Base-by-base conservation (phyloP, 2,329 filamentous ascomycete genomes). In the Simplicillium sp. region DNA sequence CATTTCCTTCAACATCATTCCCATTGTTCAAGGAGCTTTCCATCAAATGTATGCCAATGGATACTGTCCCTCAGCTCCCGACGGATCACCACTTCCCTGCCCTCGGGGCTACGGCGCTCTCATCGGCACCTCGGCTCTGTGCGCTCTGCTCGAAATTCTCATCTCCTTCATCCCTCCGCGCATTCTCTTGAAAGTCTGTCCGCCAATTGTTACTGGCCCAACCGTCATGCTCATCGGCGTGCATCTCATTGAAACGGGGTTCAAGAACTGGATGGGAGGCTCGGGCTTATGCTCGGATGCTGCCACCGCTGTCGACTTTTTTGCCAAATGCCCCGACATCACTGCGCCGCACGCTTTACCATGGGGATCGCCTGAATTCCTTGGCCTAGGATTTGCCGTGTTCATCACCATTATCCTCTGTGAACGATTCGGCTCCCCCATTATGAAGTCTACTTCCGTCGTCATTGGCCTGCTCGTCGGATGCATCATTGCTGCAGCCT, bases 391-490 rank as follows among this genome's bases (percentile, higher is more conserved):
- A 1, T 89, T 92, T 64, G 78, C 78, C 35, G 86, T 89, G 29
- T 90, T 90, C 54, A 50, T 83, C 35, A 84, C 82, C 20, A 90
- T 92, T 54, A 81, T 92, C 45, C 56, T 90, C 11, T 86, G 83
- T 56, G 86, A 92, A 59, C 76, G 84, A 11, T 88, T 89, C 50
- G 87, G 87, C 2, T 75, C 84, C 0, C 86, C 87, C 0, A 83
- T 92, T 48, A 89, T 92, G 83, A 89, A 89, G 56, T 85, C 80
- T 3, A 83, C 78, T 7, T 80, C 81, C 25, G 84, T 90, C 28
- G 77, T 89, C 34, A 69, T 87, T 42, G 85, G 86, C 12, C 69
- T 89, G 5, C 70, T 87, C 0, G 56, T 82, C 2, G 86, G 86
- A 36, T 89, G 85, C 60, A 82, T 88, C 52, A 84, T 92, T 45